A percentile compares a stretch with the other conserved stretches of the same genome.
Evolutionary conservation across 345 rosid species (phyloP).

Genomic region (Euphorbia tirucalli): DNA sequence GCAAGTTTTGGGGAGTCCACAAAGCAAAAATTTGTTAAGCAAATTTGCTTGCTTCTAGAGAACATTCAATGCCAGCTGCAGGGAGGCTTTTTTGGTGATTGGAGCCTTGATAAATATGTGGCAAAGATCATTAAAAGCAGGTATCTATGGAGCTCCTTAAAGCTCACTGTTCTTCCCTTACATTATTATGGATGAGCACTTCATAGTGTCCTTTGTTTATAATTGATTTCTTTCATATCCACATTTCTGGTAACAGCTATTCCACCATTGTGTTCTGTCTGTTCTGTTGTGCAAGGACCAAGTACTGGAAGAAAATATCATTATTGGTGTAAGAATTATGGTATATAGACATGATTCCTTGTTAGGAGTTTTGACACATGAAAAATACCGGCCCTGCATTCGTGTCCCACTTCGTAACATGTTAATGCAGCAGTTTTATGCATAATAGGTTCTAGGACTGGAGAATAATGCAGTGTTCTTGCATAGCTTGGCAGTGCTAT

Average conservation of each 20-base stretch:
- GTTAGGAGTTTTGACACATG: no score
- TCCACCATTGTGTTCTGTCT: neutral
- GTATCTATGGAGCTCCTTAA: conserved; percentile 31
- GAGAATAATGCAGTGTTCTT: neutral
- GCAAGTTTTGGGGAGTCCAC: conserved; percentile 39
- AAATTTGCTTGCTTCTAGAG: conserved; percentile 73
- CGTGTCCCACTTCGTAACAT: neutral
- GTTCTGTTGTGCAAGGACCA: neutral
- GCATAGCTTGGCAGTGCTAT: neutral
- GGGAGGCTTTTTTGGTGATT: conserved; percentile 89
- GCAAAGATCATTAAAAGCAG: conserved; percentile 65
- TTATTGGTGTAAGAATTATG: neutral
- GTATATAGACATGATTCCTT: neutral
- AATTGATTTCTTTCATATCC: neutral
- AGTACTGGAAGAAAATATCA: neutral
- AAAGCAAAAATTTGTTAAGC: conserved; percentile 72
- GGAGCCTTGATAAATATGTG: conserved; percentile 85
- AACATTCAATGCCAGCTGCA: conserved; percentile 72
- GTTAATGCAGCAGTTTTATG: neutral
- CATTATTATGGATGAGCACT: conserved; percentile 3
- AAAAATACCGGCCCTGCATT: no score
- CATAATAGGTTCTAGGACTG: neutral
- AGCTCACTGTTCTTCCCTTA: neutral
- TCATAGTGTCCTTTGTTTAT: neutral
- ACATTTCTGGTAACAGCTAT: no score